Conservation (phyloP, 805 yeast genomes). For the Candida lessepsii region DNA sequence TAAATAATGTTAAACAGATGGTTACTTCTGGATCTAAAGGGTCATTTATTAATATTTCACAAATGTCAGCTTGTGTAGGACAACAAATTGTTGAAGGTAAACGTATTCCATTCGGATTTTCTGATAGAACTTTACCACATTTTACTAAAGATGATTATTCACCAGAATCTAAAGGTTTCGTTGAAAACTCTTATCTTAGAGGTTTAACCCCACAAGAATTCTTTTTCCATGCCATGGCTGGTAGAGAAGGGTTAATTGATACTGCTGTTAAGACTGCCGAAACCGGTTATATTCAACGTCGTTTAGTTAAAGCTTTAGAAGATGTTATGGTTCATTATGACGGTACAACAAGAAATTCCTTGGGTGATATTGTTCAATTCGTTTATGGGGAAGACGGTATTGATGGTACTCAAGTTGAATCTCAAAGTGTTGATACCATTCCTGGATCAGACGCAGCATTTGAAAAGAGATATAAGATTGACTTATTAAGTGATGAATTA, state of each 20-base stretch:
- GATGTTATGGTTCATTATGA: slow-evolving; percentile 98
- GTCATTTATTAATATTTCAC: slow-evolving; percentile 97
- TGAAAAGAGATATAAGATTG: slow-evolving; percentile 81
- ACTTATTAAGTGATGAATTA: slow-evolving; percentile 66
- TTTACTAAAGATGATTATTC: slow-evolving; percentile 98
- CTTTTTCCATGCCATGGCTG: slow-evolving; percentile 99
- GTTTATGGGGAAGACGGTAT: slow-evolving; percentile 98
- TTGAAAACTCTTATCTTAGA: slow-evolving; percentile 93
- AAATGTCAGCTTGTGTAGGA: slow-evolving; percentile 99
- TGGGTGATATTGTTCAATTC: slow-evolving; percentile 95
- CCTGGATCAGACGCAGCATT: slow-evolving; percentile 88
- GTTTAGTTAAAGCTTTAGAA: slow-evolving; percentile 93
- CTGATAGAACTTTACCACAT: slow-evolving; percentile 95
- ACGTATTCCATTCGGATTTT: slow-evolving; percentile 96
- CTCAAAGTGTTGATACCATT: slow-evolving; percentile 91
- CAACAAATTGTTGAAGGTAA: slow-evolving; percentile 99
- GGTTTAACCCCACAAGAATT: slow-evolving; percentile 99
- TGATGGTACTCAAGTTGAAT: slow-evolving; percentile 97
- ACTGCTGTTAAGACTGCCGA: slow-evolving; percentile 99
- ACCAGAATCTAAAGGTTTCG: slow-evolving; percentile 97
- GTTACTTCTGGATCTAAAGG: slow-evolving; percentile 99
- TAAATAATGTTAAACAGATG: slow-evolving; percentile 98
- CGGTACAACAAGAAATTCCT: slow-evolving; percentile 95
- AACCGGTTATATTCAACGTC: slow-evolving; percentile 97
- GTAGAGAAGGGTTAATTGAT: slow-evolving; percentile 99